These are phyloP conservation scores for Russula compacta DNA, from an alignment of 768 basidiomycete genomes.

Conservation along the genomic window DNA sequence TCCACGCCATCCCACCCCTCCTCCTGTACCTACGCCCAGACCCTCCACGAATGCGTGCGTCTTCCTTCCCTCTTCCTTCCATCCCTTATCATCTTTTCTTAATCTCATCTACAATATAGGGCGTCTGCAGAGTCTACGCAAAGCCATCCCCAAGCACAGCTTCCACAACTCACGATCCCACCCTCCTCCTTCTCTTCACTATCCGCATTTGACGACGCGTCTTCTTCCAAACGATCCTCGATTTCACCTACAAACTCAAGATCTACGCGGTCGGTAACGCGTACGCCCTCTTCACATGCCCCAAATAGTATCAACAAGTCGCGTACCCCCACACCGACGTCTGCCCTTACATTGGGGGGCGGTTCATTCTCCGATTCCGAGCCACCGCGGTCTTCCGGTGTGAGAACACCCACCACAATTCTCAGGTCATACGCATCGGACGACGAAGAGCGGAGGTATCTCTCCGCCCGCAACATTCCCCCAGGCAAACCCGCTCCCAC, in stretches of 20 bases:
- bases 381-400: background rate
- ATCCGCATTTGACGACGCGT: conserved; percentile 7
- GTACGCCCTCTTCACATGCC: background rate
- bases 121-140: background rate
- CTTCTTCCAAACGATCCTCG: conserved; percentile 12
- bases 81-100: background rate
- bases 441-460: conserved; percentile 12
- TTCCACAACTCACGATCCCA: conserved; percentile 6
- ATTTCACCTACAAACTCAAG: conserved; percentile 7
- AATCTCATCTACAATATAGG: background rate
- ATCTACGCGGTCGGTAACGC: conserved; percentile 7
- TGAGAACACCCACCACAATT: background rate
- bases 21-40: background rate
- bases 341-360: conserved; percentile 1
- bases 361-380: conserved; percentile 16
- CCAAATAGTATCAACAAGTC: conserved; percentile 5
- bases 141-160: background rate
- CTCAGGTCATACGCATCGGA: conserved; percentile 15
- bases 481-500: conserved; percentile 17
- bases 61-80: background rate
- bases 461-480: conserved; percentile 12
- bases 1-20: background rate
- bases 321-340: conserved; percentile 15
- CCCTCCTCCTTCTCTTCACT: conserved; percentile 2
- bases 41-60: conserved; percentile 7